Evolutionary conservation across 202 grass and related monocot genomes (phyloP).

Genomic region (Hordeum pubiflorum): DNA sequence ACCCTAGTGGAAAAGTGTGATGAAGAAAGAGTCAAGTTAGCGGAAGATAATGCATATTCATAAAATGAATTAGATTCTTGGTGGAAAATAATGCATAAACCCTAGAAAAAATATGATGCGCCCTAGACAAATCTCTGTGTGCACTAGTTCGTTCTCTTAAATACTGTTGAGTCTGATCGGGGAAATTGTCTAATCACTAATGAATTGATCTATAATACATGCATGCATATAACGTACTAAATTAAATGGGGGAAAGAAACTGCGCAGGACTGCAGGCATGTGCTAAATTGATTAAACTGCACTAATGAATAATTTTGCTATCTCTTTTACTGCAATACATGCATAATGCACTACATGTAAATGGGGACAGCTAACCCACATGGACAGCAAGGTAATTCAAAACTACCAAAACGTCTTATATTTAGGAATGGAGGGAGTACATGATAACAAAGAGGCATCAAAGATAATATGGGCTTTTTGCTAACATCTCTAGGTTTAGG

Average conservation of each 20-base stretch:
- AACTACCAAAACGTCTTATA: no score
- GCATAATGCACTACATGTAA: conserved; percentile 1
- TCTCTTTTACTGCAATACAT: not conserved
- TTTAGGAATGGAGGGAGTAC: not conserved
- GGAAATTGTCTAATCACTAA: not conserved
- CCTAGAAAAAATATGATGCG: not conserved
- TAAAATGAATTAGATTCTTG: not conserved
- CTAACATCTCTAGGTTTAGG: no score
- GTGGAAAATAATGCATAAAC: not conserved
- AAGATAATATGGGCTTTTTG: not conserved
- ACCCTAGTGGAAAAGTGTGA: conserved; percentile 47
- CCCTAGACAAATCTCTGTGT: not conserved
- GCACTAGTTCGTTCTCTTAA: not conserved
- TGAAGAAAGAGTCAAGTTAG: not conserved
- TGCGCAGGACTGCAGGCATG: not conserved
- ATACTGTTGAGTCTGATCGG: not conserved
- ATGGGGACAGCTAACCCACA: not conserved
- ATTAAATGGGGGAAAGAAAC: not conserved
- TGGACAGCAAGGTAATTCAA: not conserved
- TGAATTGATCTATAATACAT: not conserved
- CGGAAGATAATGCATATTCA: conserved; percentile 1
- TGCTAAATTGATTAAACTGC: not conserved
- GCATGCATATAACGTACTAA: not conserved
- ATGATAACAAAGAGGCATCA: not conserved
- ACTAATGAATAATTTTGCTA: not conserved